These are phyloP conservation scores for Pichia sp. DNA, from an alignment of 1,139 yeast genomes.

Conservation along the genomic window DNA sequence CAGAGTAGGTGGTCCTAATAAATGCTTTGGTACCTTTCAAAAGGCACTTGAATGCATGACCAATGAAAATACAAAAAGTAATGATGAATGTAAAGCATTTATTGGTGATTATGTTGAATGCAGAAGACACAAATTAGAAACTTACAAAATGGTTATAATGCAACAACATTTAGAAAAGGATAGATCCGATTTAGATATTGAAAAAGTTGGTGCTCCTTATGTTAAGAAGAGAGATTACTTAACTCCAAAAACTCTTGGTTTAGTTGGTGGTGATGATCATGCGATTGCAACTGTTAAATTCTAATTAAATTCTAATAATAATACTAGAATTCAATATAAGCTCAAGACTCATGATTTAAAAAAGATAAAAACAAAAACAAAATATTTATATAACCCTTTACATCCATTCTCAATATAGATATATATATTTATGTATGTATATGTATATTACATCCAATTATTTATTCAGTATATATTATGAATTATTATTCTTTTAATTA, in stretches of 20 bases:
- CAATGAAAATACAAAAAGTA: constrained; percentile 24
- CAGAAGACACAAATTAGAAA: constrained; percentile 30
- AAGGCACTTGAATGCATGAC: constrained; percentile 33
- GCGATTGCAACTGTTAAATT: constrained; percentile 24
- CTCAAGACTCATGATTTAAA: too few species aligned
- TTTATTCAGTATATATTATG: too few species aligned
- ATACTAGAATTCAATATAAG: not conserved
- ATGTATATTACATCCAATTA: too few species aligned
- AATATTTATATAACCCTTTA: too few species aligned
- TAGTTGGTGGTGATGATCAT: constrained; percentile 31
- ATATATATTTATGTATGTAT: too few species aligned
- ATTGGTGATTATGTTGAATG: constrained; percentile 32
- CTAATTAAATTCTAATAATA: constrained; percentile 3
- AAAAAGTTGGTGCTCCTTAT: constrained; percentile 31
- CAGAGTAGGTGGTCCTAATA: constrained; percentile 32
- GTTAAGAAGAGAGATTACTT: constrained; percentile 31
- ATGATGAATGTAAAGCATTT: constrained; percentile 28
- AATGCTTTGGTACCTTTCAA: constrained; percentile 32
- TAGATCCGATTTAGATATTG: constrained; percentile 23
- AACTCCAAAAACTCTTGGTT: constrained; percentile 32
- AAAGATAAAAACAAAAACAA: too few species aligned
- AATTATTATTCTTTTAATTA: too few species aligned
- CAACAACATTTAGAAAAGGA: constrained; percentile 26
- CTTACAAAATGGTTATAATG: constrained; percentile 29
- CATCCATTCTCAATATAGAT: too few species aligned